Conservation (phyloP, 768 basidiomycete genomes). For the Tulasnella sp. region DNA sequence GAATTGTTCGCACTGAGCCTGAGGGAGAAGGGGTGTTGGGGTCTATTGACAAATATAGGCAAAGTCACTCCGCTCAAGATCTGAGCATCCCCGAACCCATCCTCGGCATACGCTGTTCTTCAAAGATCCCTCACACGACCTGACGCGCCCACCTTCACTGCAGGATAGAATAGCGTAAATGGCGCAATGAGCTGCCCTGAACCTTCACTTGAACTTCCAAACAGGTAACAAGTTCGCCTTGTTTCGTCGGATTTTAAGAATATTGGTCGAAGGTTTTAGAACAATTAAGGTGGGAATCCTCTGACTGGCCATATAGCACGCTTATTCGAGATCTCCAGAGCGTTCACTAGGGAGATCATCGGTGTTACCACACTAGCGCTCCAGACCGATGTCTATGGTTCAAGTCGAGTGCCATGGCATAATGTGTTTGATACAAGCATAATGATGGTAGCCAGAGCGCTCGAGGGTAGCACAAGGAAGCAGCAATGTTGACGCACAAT, state of each 20-base stretch:
- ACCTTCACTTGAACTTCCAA: background rate
- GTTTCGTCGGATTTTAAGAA: background rate
- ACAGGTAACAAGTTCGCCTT: background rate
- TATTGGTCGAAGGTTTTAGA: background rate
- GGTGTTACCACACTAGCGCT: too few species aligned
- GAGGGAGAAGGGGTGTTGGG: constrained; percentile 1
- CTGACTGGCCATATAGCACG: background rate
- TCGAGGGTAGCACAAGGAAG: constrained; percentile 1
- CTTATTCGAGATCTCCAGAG: background rate
- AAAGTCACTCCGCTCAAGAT: constrained; percentile 3
- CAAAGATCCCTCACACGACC: background rate
- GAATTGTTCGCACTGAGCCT: constrained; percentile 9
- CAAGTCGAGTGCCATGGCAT: background rate
- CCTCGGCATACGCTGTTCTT: background rate
- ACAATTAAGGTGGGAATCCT: background rate
- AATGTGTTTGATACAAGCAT: constrained; percentile 1
- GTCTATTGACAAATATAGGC: constrained; percentile 13
- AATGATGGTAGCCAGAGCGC: background rate
- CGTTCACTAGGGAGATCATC: too few species aligned
- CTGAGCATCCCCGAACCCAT: background rate
- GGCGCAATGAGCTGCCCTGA: background rate
- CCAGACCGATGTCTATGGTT: background rate
- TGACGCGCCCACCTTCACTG: background rate
- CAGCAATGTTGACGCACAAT: constrained; percentile 8
- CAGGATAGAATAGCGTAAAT: background rate